phyloP scores from a whole-genome alignment of 129 eudicot species.

The Flaveria sonorensis region DNA sequence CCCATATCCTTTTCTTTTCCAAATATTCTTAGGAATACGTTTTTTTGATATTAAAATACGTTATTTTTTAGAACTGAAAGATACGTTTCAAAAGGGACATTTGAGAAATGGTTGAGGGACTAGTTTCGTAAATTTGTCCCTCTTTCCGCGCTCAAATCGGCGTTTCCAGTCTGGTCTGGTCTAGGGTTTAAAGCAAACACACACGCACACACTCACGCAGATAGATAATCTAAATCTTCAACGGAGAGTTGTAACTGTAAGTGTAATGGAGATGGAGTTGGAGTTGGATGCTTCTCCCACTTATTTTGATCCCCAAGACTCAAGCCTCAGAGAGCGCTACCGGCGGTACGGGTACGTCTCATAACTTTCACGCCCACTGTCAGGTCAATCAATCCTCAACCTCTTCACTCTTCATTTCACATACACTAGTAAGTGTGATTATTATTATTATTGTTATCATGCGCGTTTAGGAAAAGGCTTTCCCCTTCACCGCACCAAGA shows the following conservation, averaged over 20 bases:
- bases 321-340: slow-evolving; percentile 61
- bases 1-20: too few species aligned
- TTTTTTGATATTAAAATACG: too few species aligned
- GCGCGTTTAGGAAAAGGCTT: slow-evolving; percentile 57
- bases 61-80: too few species aligned
- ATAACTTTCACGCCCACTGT: background rate
- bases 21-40: too few species aligned
- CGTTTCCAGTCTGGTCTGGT: background rate
- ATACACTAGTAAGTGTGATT: background rate
- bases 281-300: slow-evolving; percentile 84
- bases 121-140: slow-evolving; percentile 14
- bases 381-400: background rate
- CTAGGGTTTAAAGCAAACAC: slow-evolving; percentile 38
- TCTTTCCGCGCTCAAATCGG: slow-evolving; percentile 40
- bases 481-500: slow-evolving; percentile 68
- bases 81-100: too few species aligned
- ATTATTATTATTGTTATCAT: background rate
- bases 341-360: slow-evolving; percentile 84
- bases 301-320: slow-evolving; percentile 63
- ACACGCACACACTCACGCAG: background rate
- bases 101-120: slow-evolving; percentile 17
- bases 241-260: background rate
- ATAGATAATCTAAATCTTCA: background rate
- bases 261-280: slow-evolving; percentile 71
- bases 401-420: background rate